Evolutionary conservation across 495 filamentous ascomycete species (phyloP).

Genomic region (Haplographium delicatum): DNA sequence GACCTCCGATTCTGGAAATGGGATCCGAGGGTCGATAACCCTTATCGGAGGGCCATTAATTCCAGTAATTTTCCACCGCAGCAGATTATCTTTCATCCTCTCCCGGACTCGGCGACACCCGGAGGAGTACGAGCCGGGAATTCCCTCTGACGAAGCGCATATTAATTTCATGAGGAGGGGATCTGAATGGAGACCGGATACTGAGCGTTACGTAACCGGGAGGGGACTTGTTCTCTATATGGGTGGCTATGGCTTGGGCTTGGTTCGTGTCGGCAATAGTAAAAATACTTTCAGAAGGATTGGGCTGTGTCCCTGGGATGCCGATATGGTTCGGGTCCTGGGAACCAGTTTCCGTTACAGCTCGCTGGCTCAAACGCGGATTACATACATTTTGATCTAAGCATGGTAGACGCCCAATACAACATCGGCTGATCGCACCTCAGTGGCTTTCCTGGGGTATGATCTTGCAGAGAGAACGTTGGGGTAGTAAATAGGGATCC

Average conservation of each 20-base stretch:
- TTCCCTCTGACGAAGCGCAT: neutral
- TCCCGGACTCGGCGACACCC: neutral
- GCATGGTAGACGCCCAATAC: neutral
- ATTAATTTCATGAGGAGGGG: neutral
- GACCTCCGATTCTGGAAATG: neutral
- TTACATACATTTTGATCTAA: neutral
- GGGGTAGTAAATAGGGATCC: no score
- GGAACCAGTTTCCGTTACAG: neutral
- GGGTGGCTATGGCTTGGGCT: neutral
- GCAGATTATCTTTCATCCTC: neutral
- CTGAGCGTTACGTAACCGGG: neutral
- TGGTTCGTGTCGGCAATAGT: neutral
- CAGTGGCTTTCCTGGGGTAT: no score
- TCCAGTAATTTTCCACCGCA: neutral
- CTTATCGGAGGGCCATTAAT: neutral
- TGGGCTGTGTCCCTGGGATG: neutral
- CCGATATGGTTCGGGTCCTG: neutral
- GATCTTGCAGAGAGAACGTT: no score
- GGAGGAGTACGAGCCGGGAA: neutral
- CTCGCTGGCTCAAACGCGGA: neutral
- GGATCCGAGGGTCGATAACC: neutral
- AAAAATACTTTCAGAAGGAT: neutral
- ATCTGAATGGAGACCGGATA: neutral
- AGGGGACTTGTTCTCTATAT: neutral
- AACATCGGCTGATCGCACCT: no score